A percentile compares a stretch with the other conserved stretches of the same genome.
These are phyloP conservation scores for Cyamopsis tetragonoloba DNA, from an alignment of 306 rosid genomes.

Conservation along the genomic window DNA sequence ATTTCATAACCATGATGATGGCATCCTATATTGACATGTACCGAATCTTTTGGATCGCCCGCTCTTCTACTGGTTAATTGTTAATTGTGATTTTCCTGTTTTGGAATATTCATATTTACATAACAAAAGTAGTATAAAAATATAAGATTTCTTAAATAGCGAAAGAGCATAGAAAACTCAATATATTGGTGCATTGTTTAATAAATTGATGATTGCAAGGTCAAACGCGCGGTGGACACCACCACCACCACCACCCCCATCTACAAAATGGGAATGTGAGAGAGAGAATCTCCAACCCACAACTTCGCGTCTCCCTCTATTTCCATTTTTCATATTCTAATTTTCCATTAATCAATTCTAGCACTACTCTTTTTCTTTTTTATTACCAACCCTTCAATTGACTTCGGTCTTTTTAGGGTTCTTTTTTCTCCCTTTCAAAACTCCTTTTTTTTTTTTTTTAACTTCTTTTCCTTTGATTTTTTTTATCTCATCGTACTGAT, in stretches of 20 bases:
- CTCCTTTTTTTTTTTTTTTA: neutral
- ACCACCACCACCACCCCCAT: too few species aligned
- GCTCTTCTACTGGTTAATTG: neutral
- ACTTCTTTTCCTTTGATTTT: neutral
- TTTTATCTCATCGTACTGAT: neutral
- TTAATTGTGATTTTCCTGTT: too few species aligned
- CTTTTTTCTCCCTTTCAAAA: neutral
- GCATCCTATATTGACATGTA: neutral
- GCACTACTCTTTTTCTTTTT: neutral
- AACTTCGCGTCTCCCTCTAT: slow-evolving; percentile 20
- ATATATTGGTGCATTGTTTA: neutral
- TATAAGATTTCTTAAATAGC: too few species aligned
- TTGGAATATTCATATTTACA: too few species aligned
- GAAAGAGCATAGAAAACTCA: neutral
- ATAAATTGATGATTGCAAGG: slow-evolving; percentile 17
- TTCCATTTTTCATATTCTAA: slow-evolving; percentile 28
- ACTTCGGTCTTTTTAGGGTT: slow-evolving; percentile 14
- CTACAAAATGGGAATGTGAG: slow-evolving; percentile 11
- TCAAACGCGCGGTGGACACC: neutral
- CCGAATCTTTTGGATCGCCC: neutral
- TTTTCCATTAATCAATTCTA: slow-evolving; percentile 14
- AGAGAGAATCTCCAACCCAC: neutral
- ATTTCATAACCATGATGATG: neutral
- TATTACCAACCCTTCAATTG: neutral
- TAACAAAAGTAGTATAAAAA: too few species aligned